Evolutionary conservation across 2,329 filamentous ascomycete species (phyloP).

Genomic region (Parafenestella ontariensis): DNA sequence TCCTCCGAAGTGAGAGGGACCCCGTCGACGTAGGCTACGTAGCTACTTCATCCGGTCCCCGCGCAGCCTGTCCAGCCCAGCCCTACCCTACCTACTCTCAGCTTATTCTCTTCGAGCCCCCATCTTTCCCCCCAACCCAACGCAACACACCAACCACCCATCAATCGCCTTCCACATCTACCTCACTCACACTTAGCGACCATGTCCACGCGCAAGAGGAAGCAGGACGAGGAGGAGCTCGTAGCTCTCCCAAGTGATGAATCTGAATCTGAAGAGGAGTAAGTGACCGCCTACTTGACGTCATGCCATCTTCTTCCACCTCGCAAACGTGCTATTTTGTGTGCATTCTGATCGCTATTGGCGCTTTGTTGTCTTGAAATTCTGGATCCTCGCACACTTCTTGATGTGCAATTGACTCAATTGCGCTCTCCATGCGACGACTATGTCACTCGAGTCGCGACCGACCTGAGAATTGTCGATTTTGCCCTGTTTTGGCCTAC

Average conservation of each 20-base stretch:
- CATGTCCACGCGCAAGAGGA: constrained; percentile 56
- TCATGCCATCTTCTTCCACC: constrained; percentile 36
- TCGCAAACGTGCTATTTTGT: constrained; percentile 28
- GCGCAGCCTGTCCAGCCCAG: constrained; percentile 11
- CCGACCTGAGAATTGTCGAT: too few relatives aligned
- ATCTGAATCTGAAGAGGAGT: constrained; percentile 55
- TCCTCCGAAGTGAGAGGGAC: constrained; percentile 17
- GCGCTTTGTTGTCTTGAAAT: constrained; percentile 14
- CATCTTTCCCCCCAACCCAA: constrained; percentile 19
- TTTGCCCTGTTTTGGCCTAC: not conserved
- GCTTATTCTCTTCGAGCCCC: constrained; percentile 25
- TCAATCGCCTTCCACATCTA: constrained; percentile 4
- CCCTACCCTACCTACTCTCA: constrained; percentile 12
- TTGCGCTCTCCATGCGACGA: not conserved
- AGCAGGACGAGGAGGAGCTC: constrained; percentile 55
- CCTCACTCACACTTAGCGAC: constrained; percentile 9
- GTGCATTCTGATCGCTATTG: constrained; percentile 29
- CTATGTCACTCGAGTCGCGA: not conserved
- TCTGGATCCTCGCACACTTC: constrained; percentile 10
- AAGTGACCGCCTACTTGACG: constrained; percentile 48
- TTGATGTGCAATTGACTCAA: not conserved
- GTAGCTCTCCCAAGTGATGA: constrained; percentile 53
- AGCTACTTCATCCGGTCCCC: constrained; percentile 41
- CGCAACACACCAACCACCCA: too few relatives aligned
- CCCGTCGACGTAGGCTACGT: constrained; percentile 20